These are phyloP conservation scores for Microsporum ferrugineum DNA, from an alignment of 2,329 filamentous ascomycete genomes.

Conservation along the genomic window DNA sequence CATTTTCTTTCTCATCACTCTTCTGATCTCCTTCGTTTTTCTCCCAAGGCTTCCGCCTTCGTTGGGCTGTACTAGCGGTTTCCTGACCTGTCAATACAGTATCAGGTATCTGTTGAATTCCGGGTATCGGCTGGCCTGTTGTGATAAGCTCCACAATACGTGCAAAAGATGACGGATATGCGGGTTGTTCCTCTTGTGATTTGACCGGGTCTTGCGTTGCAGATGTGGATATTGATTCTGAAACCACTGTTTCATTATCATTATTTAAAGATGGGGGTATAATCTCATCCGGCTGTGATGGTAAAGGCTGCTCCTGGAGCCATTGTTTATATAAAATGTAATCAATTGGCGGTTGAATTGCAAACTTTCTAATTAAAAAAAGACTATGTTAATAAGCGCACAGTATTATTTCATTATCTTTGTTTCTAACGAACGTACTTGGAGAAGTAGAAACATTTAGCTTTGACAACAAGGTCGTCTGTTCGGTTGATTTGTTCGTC, in stretches of 20 bases:
- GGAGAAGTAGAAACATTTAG: conserved; percentile 40
- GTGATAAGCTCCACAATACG: conserved; percentile 79
- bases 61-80: conserved; percentile 41
- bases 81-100: conserved; percentile 63
- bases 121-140: conserved; percentile 69
- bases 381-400: conserved; percentile 10
- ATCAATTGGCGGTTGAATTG: conserved; percentile 9
- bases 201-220: not conserved
- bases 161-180: conserved; percentile 72
- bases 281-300: not conserved
- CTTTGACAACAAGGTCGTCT: conserved; percentile 35
- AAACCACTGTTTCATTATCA: not conserved
- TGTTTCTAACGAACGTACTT: conserved; percentile 22
- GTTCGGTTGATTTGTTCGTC: conserved; percentile 29
- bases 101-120: conserved; percentile 75
- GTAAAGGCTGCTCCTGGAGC: not conserved
- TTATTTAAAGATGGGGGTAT: not conserved
- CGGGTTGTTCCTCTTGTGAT: conserved; percentile 41
- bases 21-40: conserved; percentile 32
- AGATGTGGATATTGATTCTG: not conserved
- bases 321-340: conserved; percentile 9
- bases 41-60: conserved; percentile 69
- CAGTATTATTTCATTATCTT: not conserved
- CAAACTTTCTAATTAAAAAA: conserved; percentile 2
- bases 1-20: not conserved